phyloP scores from a whole-genome alignment of 441 rosid species.

The Cnidoscolus chayamansa region DNA sequence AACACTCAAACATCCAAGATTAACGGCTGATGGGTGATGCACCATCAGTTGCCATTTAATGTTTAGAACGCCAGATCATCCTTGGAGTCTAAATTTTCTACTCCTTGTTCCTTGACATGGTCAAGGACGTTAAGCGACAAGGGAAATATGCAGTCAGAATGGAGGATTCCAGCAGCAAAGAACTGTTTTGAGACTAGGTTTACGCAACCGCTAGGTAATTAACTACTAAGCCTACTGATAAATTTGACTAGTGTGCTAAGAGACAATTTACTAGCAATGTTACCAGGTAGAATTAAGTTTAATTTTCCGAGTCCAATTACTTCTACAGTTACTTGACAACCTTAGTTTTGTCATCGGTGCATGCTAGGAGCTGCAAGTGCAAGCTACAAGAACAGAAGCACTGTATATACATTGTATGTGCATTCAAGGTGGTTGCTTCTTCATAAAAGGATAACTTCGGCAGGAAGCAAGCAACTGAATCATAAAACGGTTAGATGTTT shows the following conservation, averaged over 20 bases:
- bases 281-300: background rate
- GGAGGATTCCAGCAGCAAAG: too few species aligned
- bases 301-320: background rate
- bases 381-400: constrained; percentile 7
- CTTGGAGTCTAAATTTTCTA: too few species aligned
- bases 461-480: too few species aligned
- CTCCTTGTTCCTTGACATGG: too few species aligned
- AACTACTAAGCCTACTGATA: too few species aligned
- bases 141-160: too few species aligned
- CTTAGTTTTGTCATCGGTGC: background rate
- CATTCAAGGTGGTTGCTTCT: background rate
- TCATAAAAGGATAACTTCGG: background rate
- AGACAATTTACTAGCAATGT: background rate
- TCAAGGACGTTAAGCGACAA: too few species aligned
- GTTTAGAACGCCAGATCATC: too few species aligned
- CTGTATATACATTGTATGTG: background rate
- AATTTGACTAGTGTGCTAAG: background rate
- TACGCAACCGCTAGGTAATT: background rate
- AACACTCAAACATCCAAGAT: too few species aligned
- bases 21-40: too few species aligned
- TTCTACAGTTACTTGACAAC: background rate
- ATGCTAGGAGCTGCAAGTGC: background rate
- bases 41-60: too few species aligned
- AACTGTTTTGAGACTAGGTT: background rate
- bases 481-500: background rate